Evolutionary conservation across 2,329 filamentous ascomycete species (phyloP).

Genomic region (Nothomitra cinnamomea): DNA sequence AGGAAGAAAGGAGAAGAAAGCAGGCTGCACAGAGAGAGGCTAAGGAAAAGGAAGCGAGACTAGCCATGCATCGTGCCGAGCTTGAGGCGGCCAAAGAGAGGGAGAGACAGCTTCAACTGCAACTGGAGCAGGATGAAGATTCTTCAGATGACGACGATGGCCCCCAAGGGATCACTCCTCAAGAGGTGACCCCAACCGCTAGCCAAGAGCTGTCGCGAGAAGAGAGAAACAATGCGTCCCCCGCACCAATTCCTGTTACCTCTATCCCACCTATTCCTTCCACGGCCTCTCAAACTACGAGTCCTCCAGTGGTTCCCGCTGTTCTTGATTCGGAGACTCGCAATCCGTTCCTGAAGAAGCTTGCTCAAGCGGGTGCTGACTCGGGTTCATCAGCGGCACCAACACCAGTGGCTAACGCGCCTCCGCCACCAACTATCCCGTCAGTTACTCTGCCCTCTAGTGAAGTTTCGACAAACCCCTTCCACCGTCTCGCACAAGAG

Average conservation of each 20-base stretch:
- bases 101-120: slow-evolving; percentile 74
- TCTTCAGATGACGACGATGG: slow-evolving; percentile 71
- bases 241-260: slow-evolving; percentile 11
- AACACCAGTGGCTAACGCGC: slow-evolving; percentile 23
- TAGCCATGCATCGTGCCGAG: slow-evolving; percentile 75
- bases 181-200: slow-evolving; percentile 39
- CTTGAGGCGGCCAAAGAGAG: slow-evolving; percentile 81
- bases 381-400: slow-evolving; percentile 23
- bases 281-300: slow-evolving; percentile 28
- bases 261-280: slow-evolving; percentile 23
- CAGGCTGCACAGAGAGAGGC: slow-evolving; percentile 75
- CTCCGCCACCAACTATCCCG: slow-evolving; percentile 27
- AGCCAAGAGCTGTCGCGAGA: slow-evolving; percentile 29
- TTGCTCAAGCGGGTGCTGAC: slow-evolving; percentile 47
- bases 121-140: slow-evolving; percentile 67
- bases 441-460: slow-evolving; percentile 24
- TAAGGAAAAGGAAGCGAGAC: slow-evolving; percentile 71
- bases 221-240: background rate
- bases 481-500: slow-evolving; percentile 69
- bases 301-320: slow-evolving; percentile 31
- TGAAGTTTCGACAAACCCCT: slow-evolving; percentile 78
- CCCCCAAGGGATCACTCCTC: slow-evolving; percentile 49
- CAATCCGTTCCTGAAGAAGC: slow-evolving; percentile 88
- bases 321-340: slow-evolving; percentile 57
- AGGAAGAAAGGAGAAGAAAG: slow-evolving; percentile 85